These are phyloP conservation scores for Solanum pinnatisectum DNA, from an alignment of 257 asterid species.

Conservation along the genomic window DNA sequence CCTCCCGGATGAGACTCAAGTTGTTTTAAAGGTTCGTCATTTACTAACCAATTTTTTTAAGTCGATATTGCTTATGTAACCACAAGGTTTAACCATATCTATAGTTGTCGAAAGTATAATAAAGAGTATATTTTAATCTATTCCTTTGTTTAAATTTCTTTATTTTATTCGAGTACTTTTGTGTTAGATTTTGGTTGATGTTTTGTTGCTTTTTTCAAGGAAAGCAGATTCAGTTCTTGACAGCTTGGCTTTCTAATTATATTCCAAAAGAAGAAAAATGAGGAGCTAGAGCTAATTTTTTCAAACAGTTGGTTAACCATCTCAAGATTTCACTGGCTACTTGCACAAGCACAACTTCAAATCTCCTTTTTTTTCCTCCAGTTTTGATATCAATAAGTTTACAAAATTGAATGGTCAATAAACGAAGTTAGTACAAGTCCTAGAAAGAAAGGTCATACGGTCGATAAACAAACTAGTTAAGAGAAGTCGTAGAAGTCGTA, in stretches of 20 bases:
- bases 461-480: neutral
- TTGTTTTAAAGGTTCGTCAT: constrained; percentile 64
- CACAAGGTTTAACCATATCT: neutral
- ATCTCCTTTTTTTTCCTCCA: neutral
- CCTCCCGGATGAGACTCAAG: constrained; percentile 77
- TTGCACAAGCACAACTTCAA: neutral
- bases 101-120: neutral
- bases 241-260: neutral
- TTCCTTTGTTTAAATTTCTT: neutral
- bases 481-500: accelerated
- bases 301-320: neutral
- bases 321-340: neutral
- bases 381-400: neutral
- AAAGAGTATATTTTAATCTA: neutral
- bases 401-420: neutral
- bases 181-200: neutral
- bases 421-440: neutral
- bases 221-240: neutral
- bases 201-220: neutral
- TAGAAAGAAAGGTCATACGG: neutral
- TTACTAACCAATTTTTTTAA: neutral
- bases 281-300: neutral
- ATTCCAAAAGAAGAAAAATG: neutral
- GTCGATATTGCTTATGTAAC: neutral
- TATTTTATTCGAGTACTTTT: neutral